Percentiles rank a stretch among this genome's conserved stretches.
Conservation (phyloP, 768 basidiomycete species). For the Tremella yokohamensis region DNA sequence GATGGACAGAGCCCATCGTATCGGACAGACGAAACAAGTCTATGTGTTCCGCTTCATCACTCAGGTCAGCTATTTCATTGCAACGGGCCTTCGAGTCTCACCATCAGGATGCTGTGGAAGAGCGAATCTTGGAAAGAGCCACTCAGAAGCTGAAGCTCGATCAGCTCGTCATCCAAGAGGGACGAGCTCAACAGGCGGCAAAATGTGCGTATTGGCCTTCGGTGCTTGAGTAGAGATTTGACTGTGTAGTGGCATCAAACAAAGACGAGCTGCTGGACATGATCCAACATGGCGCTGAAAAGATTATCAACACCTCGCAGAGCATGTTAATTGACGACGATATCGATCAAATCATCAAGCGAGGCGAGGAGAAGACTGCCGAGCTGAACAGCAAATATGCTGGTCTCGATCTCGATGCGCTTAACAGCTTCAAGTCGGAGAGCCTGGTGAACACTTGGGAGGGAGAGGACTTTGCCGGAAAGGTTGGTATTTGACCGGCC, state of each 20-base stretch:
- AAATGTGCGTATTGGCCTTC: constrained; percentile 60
- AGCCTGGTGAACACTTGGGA: constrained; percentile 85
- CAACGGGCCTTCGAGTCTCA: constrained; percentile 1
- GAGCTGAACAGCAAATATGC: constrained; percentile 91
- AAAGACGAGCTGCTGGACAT: constrained; percentile 97
- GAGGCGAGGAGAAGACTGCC: constrained; percentile 83
- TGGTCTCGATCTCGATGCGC: constrained; percentile 83
- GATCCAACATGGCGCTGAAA: constrained; percentile 96
- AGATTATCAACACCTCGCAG: constrained; percentile 79
- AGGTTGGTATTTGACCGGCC: constrained; percentile 54
- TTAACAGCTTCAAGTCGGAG: constrained; percentile 95
- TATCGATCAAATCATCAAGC: constrained; percentile 87
- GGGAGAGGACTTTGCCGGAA: constrained; percentile 77
- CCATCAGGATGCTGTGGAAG: constrained; percentile 77
- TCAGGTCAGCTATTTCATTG: constrained; percentile 53
- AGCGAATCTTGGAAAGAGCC: constrained; percentile 88
- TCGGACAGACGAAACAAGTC: constrained; percentile 95
- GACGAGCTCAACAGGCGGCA: constrained; percentile 64
- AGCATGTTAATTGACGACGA: constrained; percentile 77
- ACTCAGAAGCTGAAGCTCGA: constrained; percentile 93
- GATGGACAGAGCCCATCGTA: constrained; percentile 96
- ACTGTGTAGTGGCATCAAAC: constrained; percentile 60
- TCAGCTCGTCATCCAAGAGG: constrained; percentile 95
- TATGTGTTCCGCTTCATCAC: constrained; percentile 97
- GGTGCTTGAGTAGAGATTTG: constrained; percentile 11